These are phyloP conservation scores for Didymella arachidicola DNA, from an alignment of 2,329 filamentous ascomycete species.

Conservation along the genomic window DNA sequence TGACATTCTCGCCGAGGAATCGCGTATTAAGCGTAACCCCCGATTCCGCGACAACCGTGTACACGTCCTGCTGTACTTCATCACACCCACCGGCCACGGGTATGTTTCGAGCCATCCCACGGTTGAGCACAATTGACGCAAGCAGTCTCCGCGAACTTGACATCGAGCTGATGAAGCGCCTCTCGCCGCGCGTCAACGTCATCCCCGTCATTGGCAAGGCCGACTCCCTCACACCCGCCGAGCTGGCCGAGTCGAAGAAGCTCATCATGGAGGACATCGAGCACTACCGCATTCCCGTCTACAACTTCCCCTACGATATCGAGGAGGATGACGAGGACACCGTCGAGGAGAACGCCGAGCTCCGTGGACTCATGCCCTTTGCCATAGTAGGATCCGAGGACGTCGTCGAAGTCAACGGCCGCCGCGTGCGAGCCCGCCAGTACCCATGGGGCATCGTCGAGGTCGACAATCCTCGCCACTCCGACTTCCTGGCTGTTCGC, in stretches of 20 bases:
- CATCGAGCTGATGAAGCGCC: slow-evolving; percentile 99
- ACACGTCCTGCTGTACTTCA: slow-evolving; percentile 98
- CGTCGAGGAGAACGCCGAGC: slow-evolving; percentile 97
- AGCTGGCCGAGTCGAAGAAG: slow-evolving; percentile 99
- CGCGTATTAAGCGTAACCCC: slow-evolving; percentile 99
- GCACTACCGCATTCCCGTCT: slow-evolving; percentile 98
- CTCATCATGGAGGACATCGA: slow-evolving; percentile 99
- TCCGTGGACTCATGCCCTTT: slow-evolving; percentile 97
- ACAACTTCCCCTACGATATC: slow-evolving; percentile 99
- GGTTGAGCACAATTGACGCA: slow-evolving; percentile 24
- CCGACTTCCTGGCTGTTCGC: slow-evolving; percentile 96
- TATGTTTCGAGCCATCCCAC: slow-evolving; percentile 55
- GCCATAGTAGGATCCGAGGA: slow-evolving; percentile 99
- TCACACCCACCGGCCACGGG: slow-evolving; percentile 96
- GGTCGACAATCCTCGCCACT: slow-evolving; percentile 98
- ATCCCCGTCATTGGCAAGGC: slow-evolving; percentile 99
- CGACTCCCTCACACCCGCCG: slow-evolving; percentile 93
- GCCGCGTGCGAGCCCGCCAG: slow-evolving; percentile 90
- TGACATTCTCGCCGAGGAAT: slow-evolving; percentile 98
- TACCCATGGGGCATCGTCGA: slow-evolving; percentile 99
- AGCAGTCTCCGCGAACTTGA: slow-evolving; percentile 93
- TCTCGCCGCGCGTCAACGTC: slow-evolving; percentile 97
- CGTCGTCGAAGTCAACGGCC: slow-evolving; percentile 89
- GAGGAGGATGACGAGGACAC: slow-evolving; percentile 99
- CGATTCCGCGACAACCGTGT: slow-evolving; percentile 99